These are phyloP conservation scores for Candida neerlandica DNA, from an alignment of 1,139 yeast genomes.

Conservation along the genomic window DNA sequence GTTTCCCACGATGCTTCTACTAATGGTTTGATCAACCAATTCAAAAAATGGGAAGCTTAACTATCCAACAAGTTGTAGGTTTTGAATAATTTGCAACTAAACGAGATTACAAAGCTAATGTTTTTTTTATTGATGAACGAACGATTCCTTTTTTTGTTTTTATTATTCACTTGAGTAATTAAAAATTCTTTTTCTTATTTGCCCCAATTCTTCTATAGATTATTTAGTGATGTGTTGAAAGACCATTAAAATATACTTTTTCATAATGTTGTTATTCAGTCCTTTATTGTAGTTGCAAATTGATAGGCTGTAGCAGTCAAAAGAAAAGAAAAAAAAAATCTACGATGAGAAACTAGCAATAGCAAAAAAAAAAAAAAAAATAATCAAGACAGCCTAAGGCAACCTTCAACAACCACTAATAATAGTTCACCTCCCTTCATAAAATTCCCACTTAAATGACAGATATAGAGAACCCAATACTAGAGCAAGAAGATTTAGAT, in stretches of 20 bases:
- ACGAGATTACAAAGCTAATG: neutral
- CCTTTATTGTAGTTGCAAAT: neutral
- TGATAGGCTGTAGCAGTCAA: neutral
- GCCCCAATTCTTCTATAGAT: neutral
- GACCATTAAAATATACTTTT: neutral
- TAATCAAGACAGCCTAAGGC: neutral
- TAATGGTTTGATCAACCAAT: conserved; percentile 88
- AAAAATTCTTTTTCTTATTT: neutral
- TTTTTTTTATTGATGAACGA: neutral
- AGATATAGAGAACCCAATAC: conserved; percentile 17
- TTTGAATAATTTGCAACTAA: neutral
- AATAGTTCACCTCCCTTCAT: no score
- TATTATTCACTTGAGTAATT: neutral
- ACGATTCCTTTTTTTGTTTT: neutral
- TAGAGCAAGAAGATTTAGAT: conserved; percentile 32
- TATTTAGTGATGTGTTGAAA: neutral
- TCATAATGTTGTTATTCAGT: neutral
- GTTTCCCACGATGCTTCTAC: conserved; percentile 86
- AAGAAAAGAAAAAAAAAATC: neutral
- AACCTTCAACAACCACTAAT: no score
- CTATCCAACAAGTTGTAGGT: conserved; percentile 8
- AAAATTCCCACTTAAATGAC: conserved; percentile 8
- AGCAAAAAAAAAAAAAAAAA: conserved; percentile 1
- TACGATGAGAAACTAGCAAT: conserved; percentile 7
- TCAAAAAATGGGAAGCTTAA: conserved; percentile 75